Conservation (phyloP, 2,329 filamentous ascomycete genomes). For the Trichoderma atrobrunneum region DNA sequence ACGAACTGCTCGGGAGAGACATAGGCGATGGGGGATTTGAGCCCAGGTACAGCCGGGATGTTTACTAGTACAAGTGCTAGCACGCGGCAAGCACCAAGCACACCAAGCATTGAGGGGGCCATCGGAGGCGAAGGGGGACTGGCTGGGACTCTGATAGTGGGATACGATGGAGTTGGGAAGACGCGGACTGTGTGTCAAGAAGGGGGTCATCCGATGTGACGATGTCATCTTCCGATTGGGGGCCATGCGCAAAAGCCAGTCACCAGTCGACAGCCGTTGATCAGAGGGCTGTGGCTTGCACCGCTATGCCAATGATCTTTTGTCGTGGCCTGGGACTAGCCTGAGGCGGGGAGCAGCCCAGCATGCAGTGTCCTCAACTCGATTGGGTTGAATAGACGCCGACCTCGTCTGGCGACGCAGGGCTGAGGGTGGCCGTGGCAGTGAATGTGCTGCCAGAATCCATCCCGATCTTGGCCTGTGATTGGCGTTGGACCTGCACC, state of each 20-base stretch:
- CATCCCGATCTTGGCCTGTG: constrained; percentile 11
- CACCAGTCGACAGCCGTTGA: constrained; percentile 30
- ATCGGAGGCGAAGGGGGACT: background rate
- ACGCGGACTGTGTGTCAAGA: background rate
- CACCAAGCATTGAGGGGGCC: background rate
- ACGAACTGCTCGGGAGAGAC: constrained; percentile 3
- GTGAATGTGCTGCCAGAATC: constrained; percentile 14
- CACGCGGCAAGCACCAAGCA: background rate
- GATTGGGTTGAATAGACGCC: constrained; percentile 36
- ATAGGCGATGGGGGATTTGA: background rate
- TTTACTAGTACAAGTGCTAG: background rate
- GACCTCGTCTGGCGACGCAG: constrained; percentile 17
- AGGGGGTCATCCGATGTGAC: constrained; percentile 20
- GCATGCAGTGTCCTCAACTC: constrained; percentile 10
- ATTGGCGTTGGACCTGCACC: constrained; percentile 17
- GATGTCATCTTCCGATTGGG: constrained; percentile 33
- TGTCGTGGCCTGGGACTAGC: constrained; percentile 21
- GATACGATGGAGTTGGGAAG: background rate
- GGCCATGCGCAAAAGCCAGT: constrained; percentile 22
- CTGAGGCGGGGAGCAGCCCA: constrained; percentile 1
- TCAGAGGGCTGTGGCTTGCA: constrained; percentile 20
- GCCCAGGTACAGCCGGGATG: background rate
- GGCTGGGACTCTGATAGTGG: background rate
- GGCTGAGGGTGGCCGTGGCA: constrained; percentile 18
- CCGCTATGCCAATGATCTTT: constrained; percentile 32